These are phyloP conservation scores for Thyridium curvatum DNA, from an alignment of 2,329 filamentous ascomycete species.

Conservation along the genomic window DNA sequence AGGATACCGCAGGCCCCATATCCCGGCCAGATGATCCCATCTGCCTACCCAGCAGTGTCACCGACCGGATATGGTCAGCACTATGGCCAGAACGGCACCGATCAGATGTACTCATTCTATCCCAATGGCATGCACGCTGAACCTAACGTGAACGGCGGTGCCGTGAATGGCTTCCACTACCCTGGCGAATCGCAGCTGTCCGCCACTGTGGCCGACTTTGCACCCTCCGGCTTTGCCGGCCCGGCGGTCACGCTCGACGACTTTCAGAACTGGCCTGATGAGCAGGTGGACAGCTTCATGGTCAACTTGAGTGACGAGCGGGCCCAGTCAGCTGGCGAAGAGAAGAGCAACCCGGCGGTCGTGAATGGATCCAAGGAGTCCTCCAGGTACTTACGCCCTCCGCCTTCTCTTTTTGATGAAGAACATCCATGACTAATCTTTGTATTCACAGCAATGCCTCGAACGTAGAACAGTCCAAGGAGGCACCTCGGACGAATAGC, in stretches of 20 bases:
- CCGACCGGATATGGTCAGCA: slow-evolving; percentile 14
- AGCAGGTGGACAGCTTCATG: slow-evolving; percentile 20
- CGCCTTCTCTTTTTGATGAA: background rate
- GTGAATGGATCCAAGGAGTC: too few species aligned
- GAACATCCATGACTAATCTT: slow-evolving; percentile 4
- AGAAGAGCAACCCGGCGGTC: background rate
- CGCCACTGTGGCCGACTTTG: slow-evolving; percentile 58
- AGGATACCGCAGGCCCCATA: slow-evolving; percentile 11
- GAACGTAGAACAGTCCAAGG: too few species aligned
- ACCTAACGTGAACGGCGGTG: slow-evolving; percentile 17
- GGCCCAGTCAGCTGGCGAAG: too few species aligned
- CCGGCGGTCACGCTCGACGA: slow-evolving; percentile 19
- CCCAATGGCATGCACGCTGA: slow-evolving; percentile 1
- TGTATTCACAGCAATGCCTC: too few species aligned
- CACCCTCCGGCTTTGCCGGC: slow-evolving; percentile 26
- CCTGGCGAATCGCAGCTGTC: slow-evolving; percentile 47
- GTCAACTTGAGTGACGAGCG: slow-evolving; percentile 5
- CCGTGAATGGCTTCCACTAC: slow-evolving; percentile 30
- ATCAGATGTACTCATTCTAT: slow-evolving; percentile 21
- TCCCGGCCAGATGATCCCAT: slow-evolving; percentile 20
- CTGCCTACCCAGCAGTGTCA: slow-evolving; percentile 17
- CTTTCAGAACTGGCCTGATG: slow-evolving; percentile 22
- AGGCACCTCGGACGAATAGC: slow-evolving; percentile 7
- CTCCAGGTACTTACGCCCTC: too few species aligned
- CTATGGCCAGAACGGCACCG: slow-evolving; percentile 20